Conservation (phyloP, 495 filamentous ascomycete species). For the Thozetella sp. region DNA sequence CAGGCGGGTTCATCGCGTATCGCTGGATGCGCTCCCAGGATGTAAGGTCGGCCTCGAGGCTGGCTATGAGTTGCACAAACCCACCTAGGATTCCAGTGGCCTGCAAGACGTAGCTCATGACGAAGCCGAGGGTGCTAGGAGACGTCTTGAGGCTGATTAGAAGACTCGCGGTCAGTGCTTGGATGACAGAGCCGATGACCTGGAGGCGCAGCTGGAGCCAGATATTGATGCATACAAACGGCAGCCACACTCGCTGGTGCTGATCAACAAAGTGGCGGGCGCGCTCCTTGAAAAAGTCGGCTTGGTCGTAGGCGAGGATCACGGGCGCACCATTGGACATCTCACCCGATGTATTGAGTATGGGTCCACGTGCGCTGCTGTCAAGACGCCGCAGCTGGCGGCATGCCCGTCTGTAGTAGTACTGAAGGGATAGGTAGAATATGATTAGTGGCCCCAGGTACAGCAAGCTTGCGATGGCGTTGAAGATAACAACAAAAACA, state of each 20-base stretch:
- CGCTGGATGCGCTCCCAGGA: not conserved
- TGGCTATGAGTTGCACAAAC: not conserved
- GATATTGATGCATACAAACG: not conserved
- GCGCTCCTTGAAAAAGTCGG: not conserved
- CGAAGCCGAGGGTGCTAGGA: not conserved
- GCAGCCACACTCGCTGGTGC: not conserved
- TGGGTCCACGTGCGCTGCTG: not conserved
- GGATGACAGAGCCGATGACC: not conserved
- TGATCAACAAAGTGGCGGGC: not conserved
- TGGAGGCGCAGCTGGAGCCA: not conserved
- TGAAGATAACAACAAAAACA: not conserved
- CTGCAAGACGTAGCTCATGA: not conserved
- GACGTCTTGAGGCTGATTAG: not conserved
- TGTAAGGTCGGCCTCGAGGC: not conserved
- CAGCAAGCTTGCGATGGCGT: not conserved
- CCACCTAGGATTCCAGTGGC: not conserved
- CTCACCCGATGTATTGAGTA: not conserved
- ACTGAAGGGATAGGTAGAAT: not conserved
- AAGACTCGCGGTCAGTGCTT: not conserved
- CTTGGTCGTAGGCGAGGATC: not conserved
- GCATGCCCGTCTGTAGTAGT: not conserved
- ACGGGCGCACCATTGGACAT: not conserved
- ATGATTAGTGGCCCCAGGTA: not conserved
- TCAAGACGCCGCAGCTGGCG: not conserved
- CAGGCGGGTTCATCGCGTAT: not conserved